phyloP scores from a whole-genome alignment of 2,329 filamentous ascomycete genomes.

The Zymoseptoria ardabiliae region DNA sequence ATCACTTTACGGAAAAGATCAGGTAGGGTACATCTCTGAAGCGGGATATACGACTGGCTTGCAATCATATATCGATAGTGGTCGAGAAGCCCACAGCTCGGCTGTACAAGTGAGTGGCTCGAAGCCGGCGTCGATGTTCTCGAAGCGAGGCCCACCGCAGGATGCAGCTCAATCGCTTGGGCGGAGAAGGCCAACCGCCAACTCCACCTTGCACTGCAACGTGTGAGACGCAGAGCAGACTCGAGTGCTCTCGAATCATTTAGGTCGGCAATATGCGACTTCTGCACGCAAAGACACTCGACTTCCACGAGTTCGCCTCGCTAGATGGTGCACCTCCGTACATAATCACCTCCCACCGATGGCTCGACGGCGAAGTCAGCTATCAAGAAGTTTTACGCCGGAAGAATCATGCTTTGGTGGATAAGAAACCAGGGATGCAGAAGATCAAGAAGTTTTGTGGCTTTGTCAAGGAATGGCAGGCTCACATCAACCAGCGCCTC shows the following conservation, averaged over 20 bases:
- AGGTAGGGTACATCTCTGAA: too few relatives aligned
- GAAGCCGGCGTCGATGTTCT: too few relatives aligned
- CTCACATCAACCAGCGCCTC: neutral
- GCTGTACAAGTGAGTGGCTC: too few relatives aligned
- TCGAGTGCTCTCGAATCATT: too few relatives aligned
- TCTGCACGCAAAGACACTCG: constrained; percentile 1
- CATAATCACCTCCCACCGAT: constrained; percentile 13
- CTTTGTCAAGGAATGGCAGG: neutral
- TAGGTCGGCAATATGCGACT: neutral
- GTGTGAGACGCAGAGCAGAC: too few relatives aligned
- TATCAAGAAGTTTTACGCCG: constrained; percentile 7
- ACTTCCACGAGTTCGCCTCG: constrained; percentile 1
- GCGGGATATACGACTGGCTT: too few relatives aligned
- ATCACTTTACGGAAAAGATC: neutral
- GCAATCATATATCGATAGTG: too few relatives aligned
- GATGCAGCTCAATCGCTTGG: too few relatives aligned
- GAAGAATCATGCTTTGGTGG: neutral
- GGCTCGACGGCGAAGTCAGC: constrained; percentile 8
- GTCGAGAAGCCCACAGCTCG: too few relatives aligned
- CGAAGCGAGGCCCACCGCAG: too few relatives aligned
- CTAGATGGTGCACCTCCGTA: constrained; percentile 5
- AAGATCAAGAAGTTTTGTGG: constrained; percentile 6
- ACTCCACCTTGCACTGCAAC: too few relatives aligned
- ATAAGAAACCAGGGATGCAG: constrained; percentile 2
- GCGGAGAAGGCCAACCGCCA: too few relatives aligned